Conservation (phyloP, 2,329 filamentous ascomycete species). For the Emergomyces pasteurianus region DNA sequence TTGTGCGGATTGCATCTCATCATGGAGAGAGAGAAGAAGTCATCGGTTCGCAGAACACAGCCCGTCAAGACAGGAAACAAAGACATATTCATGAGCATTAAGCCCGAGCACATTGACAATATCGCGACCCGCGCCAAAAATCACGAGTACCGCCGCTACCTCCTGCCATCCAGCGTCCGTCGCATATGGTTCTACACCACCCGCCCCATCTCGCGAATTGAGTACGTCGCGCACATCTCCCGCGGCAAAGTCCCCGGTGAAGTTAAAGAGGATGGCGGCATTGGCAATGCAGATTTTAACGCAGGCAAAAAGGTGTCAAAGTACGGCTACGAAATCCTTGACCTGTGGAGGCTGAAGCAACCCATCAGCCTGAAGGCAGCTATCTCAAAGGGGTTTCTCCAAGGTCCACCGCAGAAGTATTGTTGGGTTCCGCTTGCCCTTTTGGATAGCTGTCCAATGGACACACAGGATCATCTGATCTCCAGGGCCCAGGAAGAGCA, state of each 20-base stretch:
- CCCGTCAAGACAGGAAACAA: conserved; percentile 1
- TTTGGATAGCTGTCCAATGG: not conserved
- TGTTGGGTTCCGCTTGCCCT: not conserved
- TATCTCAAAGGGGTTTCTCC: not conserved
- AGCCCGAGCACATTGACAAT: conserved; percentile 12
- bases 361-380: not conserved
- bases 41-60: not conserved
- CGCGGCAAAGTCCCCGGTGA: not conserved
- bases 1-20: not conserved
- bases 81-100: conserved; percentile 7
- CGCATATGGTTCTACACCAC: conserved; percentile 51
- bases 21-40: not conserved
- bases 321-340: not conserved
- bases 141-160: conserved; percentile 46
- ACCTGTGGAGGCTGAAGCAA: not conserved
- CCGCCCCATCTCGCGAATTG: not conserved
- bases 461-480: not conserved
- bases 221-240: not conserved
- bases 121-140: conserved; percentile 42
- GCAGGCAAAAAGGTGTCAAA: not conserved
- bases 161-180: conserved; percentile 41
- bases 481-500: not conserved
- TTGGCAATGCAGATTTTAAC: not conserved
- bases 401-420: not conserved
- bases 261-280: not conserved